Conservation (phyloP, 139 green algal genomes). For the Chlorella sp. region DNA sequence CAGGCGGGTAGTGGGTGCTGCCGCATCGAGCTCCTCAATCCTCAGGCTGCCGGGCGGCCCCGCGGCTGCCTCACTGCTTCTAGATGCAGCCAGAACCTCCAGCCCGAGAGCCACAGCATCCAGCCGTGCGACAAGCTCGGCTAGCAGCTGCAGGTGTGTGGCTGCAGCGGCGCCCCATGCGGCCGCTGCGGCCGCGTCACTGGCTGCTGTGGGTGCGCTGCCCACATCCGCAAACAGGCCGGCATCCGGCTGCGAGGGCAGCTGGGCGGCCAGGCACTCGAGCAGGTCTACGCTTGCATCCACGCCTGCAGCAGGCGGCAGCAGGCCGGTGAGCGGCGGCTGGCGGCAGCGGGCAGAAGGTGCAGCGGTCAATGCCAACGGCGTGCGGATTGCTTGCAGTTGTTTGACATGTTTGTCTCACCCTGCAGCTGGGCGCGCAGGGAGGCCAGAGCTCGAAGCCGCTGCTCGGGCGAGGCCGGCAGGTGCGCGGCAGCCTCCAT, state of each 20-base stretch:
- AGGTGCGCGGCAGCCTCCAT: too few species aligned
- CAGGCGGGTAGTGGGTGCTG: not conserved
- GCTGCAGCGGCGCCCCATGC: not conserved
- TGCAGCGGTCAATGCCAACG: not conserved
- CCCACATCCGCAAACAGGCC: conserved; percentile 7
- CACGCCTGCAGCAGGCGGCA: not conserved
- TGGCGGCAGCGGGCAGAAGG: too few species aligned
- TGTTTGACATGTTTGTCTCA: too few species aligned
- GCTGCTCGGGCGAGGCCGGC: too few species aligned
- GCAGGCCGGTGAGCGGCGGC: too few species aligned
- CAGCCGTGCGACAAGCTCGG: not conserved
- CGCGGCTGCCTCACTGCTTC: not conserved
- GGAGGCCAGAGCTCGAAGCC: too few species aligned
- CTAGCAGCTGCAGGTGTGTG: not conserved
- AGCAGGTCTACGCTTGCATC: not conserved
- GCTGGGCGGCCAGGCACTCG: not conserved
- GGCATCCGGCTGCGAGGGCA: not conserved
- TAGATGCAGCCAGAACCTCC: not conserved
- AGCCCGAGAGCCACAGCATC: not conserved
- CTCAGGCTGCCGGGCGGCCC: not conserved
- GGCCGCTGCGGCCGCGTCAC: not conserved
- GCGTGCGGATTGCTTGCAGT: not conserved
- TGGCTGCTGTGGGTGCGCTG: not conserved
- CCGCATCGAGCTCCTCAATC: conserved; percentile 8
- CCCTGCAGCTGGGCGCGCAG: too few species aligned